Conservation (phyloP, 129 eudicot species). For the Lonicera japonica region DNA sequence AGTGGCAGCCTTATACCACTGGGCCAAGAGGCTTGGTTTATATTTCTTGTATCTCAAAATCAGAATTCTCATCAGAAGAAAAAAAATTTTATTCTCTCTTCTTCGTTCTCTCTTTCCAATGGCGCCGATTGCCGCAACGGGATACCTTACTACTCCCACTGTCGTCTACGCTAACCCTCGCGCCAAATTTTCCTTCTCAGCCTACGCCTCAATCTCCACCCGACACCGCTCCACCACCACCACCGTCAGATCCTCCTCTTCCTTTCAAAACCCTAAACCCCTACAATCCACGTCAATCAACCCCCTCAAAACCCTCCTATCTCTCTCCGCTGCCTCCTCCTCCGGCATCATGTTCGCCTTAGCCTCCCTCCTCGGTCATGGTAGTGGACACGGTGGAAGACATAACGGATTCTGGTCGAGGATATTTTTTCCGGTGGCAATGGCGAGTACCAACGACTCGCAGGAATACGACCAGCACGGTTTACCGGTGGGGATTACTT, state of each 20-base stretch:
- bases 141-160: conserved; percentile 19
- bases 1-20: too few species aligned
- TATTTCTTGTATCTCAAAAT: too few species aligned
- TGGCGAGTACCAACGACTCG: conserved; percentile 53
- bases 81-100: too few species aligned
- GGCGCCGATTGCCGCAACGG: conserved; percentile 27
- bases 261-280: conserved; percentile 32
- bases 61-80: too few species aligned
- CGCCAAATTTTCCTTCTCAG: too few species aligned
- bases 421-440: conserved; percentile 34
- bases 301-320: neutral
- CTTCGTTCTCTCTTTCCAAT: conserved; percentile 9
- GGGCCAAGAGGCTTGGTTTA: too few species aligned
- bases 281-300: too few species aligned
- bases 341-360: conserved; percentile 13
- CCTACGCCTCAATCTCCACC: neutral
- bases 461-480: conserved; percentile 74
- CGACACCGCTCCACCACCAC: neutral
- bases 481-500: conserved; percentile 49
- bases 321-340: conserved; percentile 23
- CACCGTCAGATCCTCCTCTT: conserved; percentile 1
- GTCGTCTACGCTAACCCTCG: too few species aligned
- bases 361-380: conserved; percentile 7
- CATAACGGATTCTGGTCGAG: conserved; percentile 59
- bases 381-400: conserved; percentile 30